Conservation (phyloP, 768 basidiomycete species). For the Russula sp. region DNA sequence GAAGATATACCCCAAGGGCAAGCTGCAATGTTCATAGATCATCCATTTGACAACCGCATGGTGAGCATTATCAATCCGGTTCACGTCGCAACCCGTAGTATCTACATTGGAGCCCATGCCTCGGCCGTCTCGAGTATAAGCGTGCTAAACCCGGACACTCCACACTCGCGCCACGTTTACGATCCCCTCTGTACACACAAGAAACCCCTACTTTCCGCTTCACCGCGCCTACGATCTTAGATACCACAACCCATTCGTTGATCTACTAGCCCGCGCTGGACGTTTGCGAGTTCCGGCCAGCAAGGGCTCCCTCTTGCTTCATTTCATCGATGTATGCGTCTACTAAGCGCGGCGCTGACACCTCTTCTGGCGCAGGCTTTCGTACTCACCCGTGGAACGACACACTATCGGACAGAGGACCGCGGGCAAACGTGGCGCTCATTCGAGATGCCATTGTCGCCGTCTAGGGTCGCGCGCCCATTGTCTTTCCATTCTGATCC, state of each 20-base stretch:
- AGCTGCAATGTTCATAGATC: slow-evolving; percentile 73
- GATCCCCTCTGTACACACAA: background rate
- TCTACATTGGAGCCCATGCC: background rate
- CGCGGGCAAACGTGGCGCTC: slow-evolving; percentile 83
- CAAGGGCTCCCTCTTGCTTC: background rate
- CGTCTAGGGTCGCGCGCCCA: slow-evolving; percentile 57
- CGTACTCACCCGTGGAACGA: slow-evolving; percentile 68
- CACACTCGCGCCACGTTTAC: background rate
- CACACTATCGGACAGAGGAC: slow-evolving; percentile 86
- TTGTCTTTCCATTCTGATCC: slow-evolving; percentile 86
- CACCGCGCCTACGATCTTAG: background rate
- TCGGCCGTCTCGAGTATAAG: background rate
- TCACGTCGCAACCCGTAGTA: slow-evolving; percentile 2
- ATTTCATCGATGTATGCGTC: background rate
- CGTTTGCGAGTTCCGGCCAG: background rate
- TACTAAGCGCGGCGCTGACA: background rate
- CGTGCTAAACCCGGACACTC: background rate
- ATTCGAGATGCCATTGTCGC: slow-evolving; percentile 64
- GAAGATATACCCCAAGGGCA: slow-evolving; percentile 55
- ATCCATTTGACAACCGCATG: slow-evolving; percentile 72
- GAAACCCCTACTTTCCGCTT: background rate
- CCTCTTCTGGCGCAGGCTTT: slow-evolving; percentile 61
- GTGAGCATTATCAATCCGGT: slow-evolving; percentile 1
- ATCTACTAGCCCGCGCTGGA: background rate
- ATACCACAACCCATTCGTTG: background rate